A percentile compares a stretch with the other conserved stretches of the same genome.
phyloP scores from a whole-genome alignment of 768 basidiomycete genomes.

The Boletales sp. region DNA sequence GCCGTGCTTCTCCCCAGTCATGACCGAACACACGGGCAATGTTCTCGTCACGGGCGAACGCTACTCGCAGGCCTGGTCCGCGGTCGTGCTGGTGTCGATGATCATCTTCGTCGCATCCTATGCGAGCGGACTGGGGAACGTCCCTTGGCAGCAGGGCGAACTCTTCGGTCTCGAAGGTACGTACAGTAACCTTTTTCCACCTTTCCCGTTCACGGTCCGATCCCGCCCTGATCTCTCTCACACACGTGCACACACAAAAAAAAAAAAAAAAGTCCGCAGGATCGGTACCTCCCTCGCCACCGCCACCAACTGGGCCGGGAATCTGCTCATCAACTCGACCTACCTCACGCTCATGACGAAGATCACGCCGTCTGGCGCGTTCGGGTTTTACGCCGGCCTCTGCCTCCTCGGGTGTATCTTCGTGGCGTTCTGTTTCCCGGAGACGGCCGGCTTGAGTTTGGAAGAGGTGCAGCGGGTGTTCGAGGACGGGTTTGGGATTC shows the following conservation, averaged over 20 bases:
- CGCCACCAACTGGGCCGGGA: conserved; percentile 75
- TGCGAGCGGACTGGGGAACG: conserved; percentile 73
- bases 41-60: conserved; percentile 54
- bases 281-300: conserved; percentile 74
- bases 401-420: conserved; percentile 71
- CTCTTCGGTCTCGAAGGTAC: conserved; percentile 72
- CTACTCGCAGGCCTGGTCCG: conserved; percentile 62
- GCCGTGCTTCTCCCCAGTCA: conserved; percentile 32
- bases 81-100: conserved; percentile 74
- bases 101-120: conserved; percentile 81
- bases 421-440: conserved; percentile 69
- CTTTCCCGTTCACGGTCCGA: background rate
- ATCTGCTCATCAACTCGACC: conserved; percentile 74
- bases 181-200: no score
- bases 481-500: conserved; percentile 59
- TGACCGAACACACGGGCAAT: conserved; percentile 60
- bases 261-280: conserved; percentile 78
- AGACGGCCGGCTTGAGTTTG: conserved; percentile 71
- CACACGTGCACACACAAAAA: no score
- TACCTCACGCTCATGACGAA: conserved; percentile 75
- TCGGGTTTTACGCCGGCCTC: conserved; percentile 72
- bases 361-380: conserved; percentile 73
- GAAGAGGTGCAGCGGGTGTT: conserved; percentile 68
- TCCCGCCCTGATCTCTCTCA: background rate
- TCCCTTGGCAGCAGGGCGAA: conserved; percentile 88